Evolutionary conservation across 1,284 basidiomycete genomes (phyloP).

Genomic region (Marasmius sp.): DNA sequence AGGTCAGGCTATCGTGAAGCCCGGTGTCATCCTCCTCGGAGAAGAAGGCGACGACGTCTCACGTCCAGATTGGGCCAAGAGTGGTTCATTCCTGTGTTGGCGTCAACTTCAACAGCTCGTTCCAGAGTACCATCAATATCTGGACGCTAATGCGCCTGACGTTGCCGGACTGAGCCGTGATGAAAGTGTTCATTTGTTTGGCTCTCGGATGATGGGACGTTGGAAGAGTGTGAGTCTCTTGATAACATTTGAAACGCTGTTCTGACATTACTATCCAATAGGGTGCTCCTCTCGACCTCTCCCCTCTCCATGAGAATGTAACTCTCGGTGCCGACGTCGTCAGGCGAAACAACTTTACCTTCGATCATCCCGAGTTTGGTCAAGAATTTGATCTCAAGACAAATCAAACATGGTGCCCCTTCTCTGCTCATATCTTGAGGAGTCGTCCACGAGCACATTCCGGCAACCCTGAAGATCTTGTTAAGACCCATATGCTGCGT

Average conservation of each 20-base stretch:
- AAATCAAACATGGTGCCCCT: no score
- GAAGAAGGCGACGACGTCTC: conserved; percentile 19
- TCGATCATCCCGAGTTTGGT: conserved; percentile 14
- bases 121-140: conserved; percentile 25
- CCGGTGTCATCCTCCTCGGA: conserved; percentile 23
- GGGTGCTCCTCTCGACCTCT: no score
- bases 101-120: conserved; percentile 22
- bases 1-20: conserved; percentile 8
- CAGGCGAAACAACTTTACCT: conserved; percentile 37
- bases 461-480: no score
- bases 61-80: conserved; percentile 22
- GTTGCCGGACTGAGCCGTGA: conserved; percentile 14
- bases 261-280: no score
- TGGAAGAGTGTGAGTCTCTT: conserved; percentile 27
- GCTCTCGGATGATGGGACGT: conserved; percentile 29
- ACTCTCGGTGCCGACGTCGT: conserved; percentile 27
- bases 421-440: no score
- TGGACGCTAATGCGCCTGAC: conserved; percentile 20
- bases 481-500: no score
- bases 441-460: no score
- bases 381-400: background rate
- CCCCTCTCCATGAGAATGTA: conserved; percentile 30
- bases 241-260: no score
- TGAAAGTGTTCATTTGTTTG: conserved; percentile 22
- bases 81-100: conserved; percentile 25